Evolutionary conservation across 176 grass and related monocot species (phyloP), one percentile per base, ranked within the genome.

Genomic region (Avena sativa): DNA sequence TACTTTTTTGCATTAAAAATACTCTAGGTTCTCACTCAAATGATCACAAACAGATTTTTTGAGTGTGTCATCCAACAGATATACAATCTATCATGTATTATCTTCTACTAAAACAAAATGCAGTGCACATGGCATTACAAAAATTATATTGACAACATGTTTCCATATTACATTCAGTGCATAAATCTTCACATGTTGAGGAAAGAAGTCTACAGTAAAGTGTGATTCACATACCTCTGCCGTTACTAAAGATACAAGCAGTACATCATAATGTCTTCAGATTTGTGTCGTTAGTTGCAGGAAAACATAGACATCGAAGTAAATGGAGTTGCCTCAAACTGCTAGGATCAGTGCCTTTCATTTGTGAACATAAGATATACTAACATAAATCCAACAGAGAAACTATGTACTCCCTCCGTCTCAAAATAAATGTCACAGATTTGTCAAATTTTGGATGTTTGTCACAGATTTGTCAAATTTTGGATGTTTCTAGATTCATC

Each of bases 241-340:
- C 5, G 2, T 71, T 46, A 71, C 8, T 44, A 46, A 46, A 71
- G 40, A 46, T 17, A 6, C 69, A 71, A 46, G 69, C 19, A 20
- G 69, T 43, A 71, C 69, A 71, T 21, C 38, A n/a, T 47, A 46
- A 72, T 72, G 40, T 72, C 40, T 72, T 72, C 69, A 46, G 69
- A 10, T 72, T 71, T 71, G 9, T 43, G 68, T 71, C 69, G 12
- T 72, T 72, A 21, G 38, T 23, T 72, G 69, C 19, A 44, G 16
- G 68, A 71, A 23, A 73, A 47, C 70, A 23, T 48, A 48, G 43
- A 23, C 40, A 73, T 21, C 0, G 9, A 46, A 23, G 19, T 72
- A 21, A 71, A 72, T 46, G 19, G 38, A 48, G 11, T 73, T 21
- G 40, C 69, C 19, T 73, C 43, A 48, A 71, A 25, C 44, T 48